These are phyloP conservation scores for Isabelozyma heimii DNA, from an alignment of 805 yeast species.

Conservation along the genomic window DNA sequence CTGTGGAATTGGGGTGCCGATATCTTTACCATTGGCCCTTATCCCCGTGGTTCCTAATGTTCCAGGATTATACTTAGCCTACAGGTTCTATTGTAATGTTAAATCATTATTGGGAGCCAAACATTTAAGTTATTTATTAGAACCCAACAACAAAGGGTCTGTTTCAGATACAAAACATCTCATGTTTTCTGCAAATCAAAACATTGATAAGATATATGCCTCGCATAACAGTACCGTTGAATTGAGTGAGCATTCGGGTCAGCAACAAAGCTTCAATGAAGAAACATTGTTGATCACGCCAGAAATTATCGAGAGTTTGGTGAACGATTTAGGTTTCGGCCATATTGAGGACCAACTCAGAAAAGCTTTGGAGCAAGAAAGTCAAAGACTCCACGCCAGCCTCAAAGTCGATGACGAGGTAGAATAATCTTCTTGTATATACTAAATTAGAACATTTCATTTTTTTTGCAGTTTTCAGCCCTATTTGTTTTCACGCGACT, in stretches of 20 bases:
- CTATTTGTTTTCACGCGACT: constrained; percentile 1
- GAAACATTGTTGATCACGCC: constrained; percentile 45
- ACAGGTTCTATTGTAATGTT: constrained; percentile 79
- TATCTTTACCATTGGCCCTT: constrained; percentile 75
- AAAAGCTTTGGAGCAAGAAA: constrained; percentile 58
- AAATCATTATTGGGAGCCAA: constrained; percentile 74
- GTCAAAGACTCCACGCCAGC: constrained; percentile 12
- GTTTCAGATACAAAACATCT: constrained; percentile 19
- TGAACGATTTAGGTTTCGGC: constrained; percentile 43
- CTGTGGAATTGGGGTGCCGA: constrained; percentile 63
- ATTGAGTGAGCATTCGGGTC: constrained; percentile 4
- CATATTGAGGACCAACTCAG: constrained; percentile 43
- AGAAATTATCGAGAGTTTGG: constrained; percentile 44
- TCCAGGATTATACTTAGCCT: constrained; percentile 84
- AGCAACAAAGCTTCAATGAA: constrained; percentile 8
- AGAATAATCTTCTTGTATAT: constrained; percentile 5
- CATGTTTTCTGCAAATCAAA: constrained; percentile 10
- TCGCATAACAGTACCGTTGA: constrained; percentile 5
- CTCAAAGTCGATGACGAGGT: constrained; percentile 14
- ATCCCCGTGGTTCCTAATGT: constrained; percentile 88
- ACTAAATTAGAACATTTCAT: not conserved
- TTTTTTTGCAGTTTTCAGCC: not conserved
- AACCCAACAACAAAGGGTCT: constrained; percentile 12
- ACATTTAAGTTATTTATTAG: constrained; percentile 60
- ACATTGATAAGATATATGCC: constrained; percentile 17